These are phyloP conservation scores for Micractinium sp. DNA, from an alignment of 139 green algal species.

Conservation along the genomic window DNA sequence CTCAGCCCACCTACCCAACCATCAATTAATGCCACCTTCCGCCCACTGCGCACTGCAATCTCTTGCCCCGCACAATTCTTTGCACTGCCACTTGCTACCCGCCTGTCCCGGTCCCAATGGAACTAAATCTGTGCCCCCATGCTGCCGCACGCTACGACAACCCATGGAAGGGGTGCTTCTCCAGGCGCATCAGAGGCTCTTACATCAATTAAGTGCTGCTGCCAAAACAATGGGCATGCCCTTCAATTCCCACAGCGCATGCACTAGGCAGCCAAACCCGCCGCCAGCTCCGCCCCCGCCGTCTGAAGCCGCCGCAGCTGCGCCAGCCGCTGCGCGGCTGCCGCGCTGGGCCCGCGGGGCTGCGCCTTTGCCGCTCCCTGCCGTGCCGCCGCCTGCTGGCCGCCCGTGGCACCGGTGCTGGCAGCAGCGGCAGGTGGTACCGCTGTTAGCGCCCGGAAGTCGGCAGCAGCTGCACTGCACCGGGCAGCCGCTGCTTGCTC, in stretches of 20 bases:
- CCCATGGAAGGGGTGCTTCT: too few species aligned
- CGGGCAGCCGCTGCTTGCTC: background rate
- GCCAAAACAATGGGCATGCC: background rate
- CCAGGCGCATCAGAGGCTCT: background rate
- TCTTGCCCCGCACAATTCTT: too few species aligned
- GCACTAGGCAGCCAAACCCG: background rate
- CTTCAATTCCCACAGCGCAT: too few species aligned
- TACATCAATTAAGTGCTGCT: background rate
- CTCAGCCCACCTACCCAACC: background rate
- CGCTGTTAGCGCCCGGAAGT: background rate
- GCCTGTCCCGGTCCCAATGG: background rate
- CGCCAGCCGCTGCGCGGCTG: background rate
- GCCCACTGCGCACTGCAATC: background rate
- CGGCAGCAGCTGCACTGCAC: background rate
- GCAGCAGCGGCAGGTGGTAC: too few species aligned
- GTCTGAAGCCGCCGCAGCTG: conserved; percentile 17
- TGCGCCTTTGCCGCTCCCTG: too few species aligned
- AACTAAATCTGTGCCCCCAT: background rate
- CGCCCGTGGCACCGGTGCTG: background rate
- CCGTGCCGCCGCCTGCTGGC: background rate
- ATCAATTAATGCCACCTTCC: background rate
- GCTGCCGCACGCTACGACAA: background rate
- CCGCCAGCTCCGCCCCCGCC: background rate
- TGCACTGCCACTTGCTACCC: too few species aligned
- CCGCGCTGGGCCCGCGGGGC: background rate